Conservation (phyloP, 2,329 filamentous ascomycete genomes). For the Penicillium sclerotigenum region DNA sequence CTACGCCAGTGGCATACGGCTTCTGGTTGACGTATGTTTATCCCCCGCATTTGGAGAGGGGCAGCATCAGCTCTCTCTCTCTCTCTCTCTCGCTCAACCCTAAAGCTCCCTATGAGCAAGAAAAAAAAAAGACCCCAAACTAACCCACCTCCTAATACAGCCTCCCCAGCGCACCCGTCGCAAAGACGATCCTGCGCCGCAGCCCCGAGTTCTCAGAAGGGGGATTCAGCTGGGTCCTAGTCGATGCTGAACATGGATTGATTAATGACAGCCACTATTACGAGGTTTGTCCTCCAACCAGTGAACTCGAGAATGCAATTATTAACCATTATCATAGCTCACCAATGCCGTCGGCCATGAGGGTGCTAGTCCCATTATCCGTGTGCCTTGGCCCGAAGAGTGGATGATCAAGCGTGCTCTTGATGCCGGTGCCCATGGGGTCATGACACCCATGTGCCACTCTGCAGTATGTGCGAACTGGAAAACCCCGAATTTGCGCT, state of each 20-base stretch:
- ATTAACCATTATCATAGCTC: constrained; percentile 16
- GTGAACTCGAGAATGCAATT: not conserved
- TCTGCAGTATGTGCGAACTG: constrained; percentile 29
- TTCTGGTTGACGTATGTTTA: constrained; percentile 37
- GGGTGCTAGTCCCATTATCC: constrained; percentile 35
- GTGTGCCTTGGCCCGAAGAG: constrained; percentile 35
- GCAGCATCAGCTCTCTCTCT: not conserved
- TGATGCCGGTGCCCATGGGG: constrained; percentile 38
- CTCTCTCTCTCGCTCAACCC: too few relatives aligned
- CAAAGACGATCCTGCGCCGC: constrained; percentile 34
- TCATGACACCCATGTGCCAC: constrained; percentile 39
- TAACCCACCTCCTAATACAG: constrained; percentile 8
- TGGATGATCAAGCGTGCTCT: constrained; percentile 43
- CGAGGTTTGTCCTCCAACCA: constrained; percentile 23
- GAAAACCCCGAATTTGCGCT: too few relatives aligned
- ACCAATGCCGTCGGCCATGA: constrained; percentile 37
- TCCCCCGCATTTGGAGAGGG: not conserved
- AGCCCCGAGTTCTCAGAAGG: constrained; percentile 19
- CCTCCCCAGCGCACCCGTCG: constrained; percentile 31
- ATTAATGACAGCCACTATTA: constrained; percentile 41
- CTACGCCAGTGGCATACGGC: constrained; percentile 23
- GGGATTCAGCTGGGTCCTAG: constrained; percentile 37
- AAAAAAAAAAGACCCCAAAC: not conserved
- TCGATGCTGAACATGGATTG: constrained; percentile 42
- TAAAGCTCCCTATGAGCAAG: too few relatives aligned